Percentiles rank a stretch among this genome's conserved stretches.
These are phyloP conservation scores for Solanum clarkiae DNA, from an alignment of 257 asterid genomes.

Conservation along the genomic window DNA sequence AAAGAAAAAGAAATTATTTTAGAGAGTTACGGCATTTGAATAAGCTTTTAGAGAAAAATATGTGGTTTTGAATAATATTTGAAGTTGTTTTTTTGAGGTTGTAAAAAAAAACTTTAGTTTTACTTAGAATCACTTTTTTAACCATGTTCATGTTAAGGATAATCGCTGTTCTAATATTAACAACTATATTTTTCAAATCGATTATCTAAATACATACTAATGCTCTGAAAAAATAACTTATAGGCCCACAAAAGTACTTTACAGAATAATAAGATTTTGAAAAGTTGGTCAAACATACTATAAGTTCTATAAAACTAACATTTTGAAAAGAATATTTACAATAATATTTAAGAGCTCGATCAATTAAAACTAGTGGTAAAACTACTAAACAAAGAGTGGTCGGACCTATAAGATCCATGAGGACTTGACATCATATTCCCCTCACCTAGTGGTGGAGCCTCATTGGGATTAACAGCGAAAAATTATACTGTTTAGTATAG, in stretches of 20 bases:
- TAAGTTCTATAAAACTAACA: neutral
- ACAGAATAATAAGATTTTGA: neutral
- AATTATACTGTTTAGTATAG: too few species aligned
- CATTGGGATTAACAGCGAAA: too few species aligned
- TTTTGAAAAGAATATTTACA: neutral
- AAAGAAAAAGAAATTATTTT: too few species aligned
- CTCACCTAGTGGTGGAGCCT: too few species aligned
- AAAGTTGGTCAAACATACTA: neutral
- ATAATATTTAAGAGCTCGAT: neutral
- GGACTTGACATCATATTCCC: neutral
- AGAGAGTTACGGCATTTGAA: neutral
- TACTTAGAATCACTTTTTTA: neutral
- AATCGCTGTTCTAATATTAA: neutral
- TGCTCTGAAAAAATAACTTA: neutral
- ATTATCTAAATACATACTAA: neutral
- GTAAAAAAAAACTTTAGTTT: neutral
- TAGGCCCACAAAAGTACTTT: too few species aligned
- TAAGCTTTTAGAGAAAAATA: neutral
- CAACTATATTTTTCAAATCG: neutral
- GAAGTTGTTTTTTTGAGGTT: too few species aligned
- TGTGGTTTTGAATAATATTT: neutral
- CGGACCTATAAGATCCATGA: neutral
- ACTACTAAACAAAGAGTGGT: neutral
- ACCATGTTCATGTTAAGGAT: neutral
- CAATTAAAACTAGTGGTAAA: neutral